phyloP scores from a whole-genome alignment of 257 asterid genomes.

The Solanum virginianum region DNA sequence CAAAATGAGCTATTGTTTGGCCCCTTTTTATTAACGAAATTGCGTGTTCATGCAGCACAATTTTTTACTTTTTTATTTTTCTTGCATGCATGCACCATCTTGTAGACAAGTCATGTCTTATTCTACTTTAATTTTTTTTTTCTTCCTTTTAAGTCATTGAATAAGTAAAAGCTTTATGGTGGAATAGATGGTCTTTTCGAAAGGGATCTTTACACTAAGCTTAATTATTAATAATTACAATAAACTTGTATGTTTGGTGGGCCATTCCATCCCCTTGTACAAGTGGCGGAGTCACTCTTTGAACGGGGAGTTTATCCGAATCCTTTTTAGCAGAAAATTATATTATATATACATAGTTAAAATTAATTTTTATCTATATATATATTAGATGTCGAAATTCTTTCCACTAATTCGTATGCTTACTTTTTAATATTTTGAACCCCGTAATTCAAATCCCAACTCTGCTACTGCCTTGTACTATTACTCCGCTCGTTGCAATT shows the following conservation, averaged over 20 bases:
- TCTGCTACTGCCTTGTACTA: not conserved
- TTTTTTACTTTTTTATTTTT: not conserved
- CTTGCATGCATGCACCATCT: slow-evolving; percentile 1
- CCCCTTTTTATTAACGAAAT: slow-evolving; percentile 1
- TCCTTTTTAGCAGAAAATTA: fast-evolving
- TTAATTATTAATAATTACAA: not conserved
- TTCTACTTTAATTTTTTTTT: not conserved
- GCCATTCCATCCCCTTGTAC: not conserved
- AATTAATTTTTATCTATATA: too few species aligned
- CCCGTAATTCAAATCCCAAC: too few species aligned
- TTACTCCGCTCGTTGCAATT: not conserved
- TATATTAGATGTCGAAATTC: too few species aligned
- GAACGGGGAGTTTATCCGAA: too few species aligned
- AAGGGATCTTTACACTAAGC: not conserved
- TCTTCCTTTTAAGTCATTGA: not conserved
- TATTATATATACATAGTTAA: too few species aligned
- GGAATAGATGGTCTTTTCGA: not conserved
- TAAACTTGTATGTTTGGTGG: not conserved
- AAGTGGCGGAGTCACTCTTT: too few species aligned
- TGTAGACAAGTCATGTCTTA: not conserved
- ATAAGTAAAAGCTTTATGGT: not conserved
- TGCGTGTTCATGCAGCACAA: not conserved
- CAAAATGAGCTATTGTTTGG: not conserved
- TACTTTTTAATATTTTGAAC: too few species aligned
- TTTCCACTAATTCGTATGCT: too few species aligned